Evolutionary conservation across 371 early-diverging fungal species (phyloP).

Genomic region (Mucor mucedo): DNA sequence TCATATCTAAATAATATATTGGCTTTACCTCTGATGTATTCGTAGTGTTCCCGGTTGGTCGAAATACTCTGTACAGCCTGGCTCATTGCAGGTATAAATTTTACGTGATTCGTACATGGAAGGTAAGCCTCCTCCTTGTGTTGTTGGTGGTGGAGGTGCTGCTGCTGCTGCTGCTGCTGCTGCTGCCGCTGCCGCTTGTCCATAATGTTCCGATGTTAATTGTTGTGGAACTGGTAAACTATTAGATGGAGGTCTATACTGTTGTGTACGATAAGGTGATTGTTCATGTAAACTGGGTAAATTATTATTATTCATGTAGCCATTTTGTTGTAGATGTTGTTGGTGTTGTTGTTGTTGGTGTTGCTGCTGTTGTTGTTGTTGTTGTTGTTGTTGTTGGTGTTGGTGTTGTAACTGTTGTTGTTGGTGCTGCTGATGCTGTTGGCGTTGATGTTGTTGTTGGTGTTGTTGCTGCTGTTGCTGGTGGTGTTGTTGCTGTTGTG

Average conservation of each 20-base stretch:
- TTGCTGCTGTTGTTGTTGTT: not conserved
- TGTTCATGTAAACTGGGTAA: conserved; percentile 23
- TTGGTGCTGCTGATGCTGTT: conserved; percentile 2
- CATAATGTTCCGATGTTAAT: conserved; percentile 4
- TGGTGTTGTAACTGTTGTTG: conserved; percentile 3
- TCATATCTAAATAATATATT: not conserved
- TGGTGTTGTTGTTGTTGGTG: not conserved
- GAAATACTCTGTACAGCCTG: conserved; percentile 27
- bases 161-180: no score
- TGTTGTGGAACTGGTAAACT: conserved; percentile 7
- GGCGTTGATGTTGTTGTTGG: not conserved
- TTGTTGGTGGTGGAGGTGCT: no score
- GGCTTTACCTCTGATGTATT: conserved; percentile 30
- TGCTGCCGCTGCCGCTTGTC: not conserved
- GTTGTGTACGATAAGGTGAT: conserved; percentile 18
- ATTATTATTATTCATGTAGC: conserved; percentile 7
- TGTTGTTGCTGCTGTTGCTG: conserved; percentile 2
- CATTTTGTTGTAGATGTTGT: conserved; percentile 2
- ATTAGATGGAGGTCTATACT: not conserved
- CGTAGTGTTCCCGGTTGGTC: conserved; percentile 22
- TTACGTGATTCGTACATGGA: conserved; percentile 27
- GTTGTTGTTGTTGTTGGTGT: not conserved
- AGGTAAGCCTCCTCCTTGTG: conserved; percentile 1
- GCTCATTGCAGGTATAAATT: conserved; percentile 24
- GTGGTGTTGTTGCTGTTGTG: not conserved